Evolutionary conservation across 1,284 basidiomycete genomes (phyloP).

Genomic region (Ustilago tritici): DNA sequence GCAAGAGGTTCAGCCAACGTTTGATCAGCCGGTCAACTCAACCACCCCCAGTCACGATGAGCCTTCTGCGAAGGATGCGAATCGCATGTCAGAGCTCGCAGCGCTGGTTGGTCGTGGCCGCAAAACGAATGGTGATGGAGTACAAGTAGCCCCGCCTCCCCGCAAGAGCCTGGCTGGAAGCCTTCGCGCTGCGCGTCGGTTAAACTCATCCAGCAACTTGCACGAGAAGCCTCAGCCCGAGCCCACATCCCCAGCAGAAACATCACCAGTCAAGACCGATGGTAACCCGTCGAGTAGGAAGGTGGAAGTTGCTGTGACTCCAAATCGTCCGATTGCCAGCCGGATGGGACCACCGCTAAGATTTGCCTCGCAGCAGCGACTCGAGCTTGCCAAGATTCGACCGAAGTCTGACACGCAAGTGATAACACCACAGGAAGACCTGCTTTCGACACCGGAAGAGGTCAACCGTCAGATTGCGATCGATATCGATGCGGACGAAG

Average conservation of each 20-base stretch:
- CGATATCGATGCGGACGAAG: conserved; percentile 11
- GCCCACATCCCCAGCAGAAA: conserved; percentile 6
- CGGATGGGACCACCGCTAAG: conserved; percentile 43
- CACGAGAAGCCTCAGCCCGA: conserved; percentile 21
- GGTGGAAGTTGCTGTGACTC: background rate
- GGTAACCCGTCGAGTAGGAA: background rate
- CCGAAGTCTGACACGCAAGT: conserved; percentile 9
- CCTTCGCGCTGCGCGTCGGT: conserved; percentile 42
- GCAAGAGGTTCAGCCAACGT: conserved; percentile 10
- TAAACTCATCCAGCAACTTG: conserved; percentile 17
- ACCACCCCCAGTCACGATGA: background rate
- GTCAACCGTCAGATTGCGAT: conserved; percentile 38
- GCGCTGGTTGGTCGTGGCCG: conserved; percentile 29
- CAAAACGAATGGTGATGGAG: background rate
- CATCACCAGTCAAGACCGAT: background rate
- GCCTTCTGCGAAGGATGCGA: background rate
- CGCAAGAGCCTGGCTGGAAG: conserved; percentile 48
- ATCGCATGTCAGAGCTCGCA: conserved; percentile 50
- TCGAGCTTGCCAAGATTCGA: conserved; percentile 16
- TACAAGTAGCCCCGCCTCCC: conserved; percentile 19
- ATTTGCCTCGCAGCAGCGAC: conserved; percentile 43
- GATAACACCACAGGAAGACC: conserved; percentile 19
- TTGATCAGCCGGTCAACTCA: background rate
- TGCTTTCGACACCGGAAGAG: conserved; percentile 38
- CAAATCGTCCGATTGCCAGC: background rate